phyloP scores from a whole-genome alignment of 2,329 filamentous ascomycete species.

The Fusarium anguioides region DNA sequence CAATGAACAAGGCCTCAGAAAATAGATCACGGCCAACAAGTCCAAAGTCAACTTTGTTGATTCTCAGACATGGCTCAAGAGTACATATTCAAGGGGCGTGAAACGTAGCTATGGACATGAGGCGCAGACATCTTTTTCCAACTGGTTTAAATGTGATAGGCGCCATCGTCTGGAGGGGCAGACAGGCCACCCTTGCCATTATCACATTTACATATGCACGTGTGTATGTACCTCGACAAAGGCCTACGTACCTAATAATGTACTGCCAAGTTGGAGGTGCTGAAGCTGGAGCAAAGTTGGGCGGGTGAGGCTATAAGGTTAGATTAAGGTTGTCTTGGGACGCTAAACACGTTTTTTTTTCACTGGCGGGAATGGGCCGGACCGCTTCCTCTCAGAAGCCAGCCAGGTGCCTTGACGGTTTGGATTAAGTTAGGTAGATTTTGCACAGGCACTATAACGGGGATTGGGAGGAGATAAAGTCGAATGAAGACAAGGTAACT shows the following conservation, averaged over 20 bases:
- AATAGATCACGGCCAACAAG: background rate
- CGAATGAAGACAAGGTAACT: background rate
- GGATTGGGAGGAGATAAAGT: slow-evolving; percentile 2
- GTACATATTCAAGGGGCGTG: background rate
- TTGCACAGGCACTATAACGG: background rate
- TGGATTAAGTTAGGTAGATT: background rate
- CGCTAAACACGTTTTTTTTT: slow-evolving; percentile 29
- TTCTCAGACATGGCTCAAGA: background rate
- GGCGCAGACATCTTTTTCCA: background rate
- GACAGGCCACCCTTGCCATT: background rate
- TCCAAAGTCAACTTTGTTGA: too few relatives aligned
- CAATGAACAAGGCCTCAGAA: background rate
- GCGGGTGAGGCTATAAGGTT: slow-evolving; percentile 13
- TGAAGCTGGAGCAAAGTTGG: background rate
- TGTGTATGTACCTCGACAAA: background rate
- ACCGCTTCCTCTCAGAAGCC: slow-evolving; percentile 21
- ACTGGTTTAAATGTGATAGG: background rate
- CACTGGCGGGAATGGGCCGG: slow-evolving; percentile 19
- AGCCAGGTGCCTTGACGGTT: slow-evolving; percentile 1
- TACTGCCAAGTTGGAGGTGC: background rate
- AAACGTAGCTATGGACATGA: background rate
- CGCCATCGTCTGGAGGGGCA: background rate
- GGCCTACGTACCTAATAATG: too few relatives aligned
- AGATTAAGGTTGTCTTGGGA: slow-evolving; percentile 34
- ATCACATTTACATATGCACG: background rate